Conservation (phyloP, 2,329 filamentous ascomycete species). For the Furcasterigmium sp. region DNA sequence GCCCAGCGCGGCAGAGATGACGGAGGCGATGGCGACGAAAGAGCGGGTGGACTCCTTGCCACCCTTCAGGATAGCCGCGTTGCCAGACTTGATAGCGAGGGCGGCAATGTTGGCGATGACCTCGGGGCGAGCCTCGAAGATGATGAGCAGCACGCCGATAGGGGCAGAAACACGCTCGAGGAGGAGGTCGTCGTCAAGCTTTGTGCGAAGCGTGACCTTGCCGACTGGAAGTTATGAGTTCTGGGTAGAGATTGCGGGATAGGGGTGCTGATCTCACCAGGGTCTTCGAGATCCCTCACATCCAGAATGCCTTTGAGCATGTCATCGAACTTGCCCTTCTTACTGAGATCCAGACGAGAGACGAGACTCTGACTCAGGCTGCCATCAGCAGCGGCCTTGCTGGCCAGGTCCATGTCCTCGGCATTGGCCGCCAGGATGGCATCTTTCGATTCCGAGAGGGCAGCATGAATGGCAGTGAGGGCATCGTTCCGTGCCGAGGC, state of each 20-base stretch:
- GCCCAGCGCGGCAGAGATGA: constrained; percentile 74
- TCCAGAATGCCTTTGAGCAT: constrained; percentile 95
- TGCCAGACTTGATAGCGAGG: constrained; percentile 93
- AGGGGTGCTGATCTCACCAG: constrained; percentile 51
- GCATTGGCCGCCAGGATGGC: constrained; percentile 84
- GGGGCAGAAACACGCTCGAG: constrained; percentile 88
- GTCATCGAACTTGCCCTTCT: constrained; percentile 90
- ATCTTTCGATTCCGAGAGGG: constrained; percentile 64
- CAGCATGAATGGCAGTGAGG: constrained; percentile 74
- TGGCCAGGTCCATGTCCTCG: constrained; percentile 71
- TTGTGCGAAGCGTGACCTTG: constrained; percentile 74
- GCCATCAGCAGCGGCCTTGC: constrained; percentile 67
- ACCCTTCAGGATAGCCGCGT: constrained; percentile 92
- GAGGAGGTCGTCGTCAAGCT: constrained; percentile 78
- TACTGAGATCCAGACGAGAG: constrained; percentile 80
- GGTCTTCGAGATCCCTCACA: constrained; percentile 78
- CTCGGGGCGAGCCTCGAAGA: constrained; percentile 95
- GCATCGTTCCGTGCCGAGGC: constrained; percentile 75
- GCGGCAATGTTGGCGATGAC: constrained; percentile 98
- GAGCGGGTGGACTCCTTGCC: constrained; percentile 94
- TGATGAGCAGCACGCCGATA: constrained; percentile 95
- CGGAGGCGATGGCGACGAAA: constrained; percentile 84
- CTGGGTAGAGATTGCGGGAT: background rate
- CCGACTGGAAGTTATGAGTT: constrained; percentile 53
- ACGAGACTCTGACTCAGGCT: constrained; percentile 76